Evolutionary conservation across 352 stramenopile genomes (phyloP).

Genomic region (Thalassiosira hispida): DNA sequence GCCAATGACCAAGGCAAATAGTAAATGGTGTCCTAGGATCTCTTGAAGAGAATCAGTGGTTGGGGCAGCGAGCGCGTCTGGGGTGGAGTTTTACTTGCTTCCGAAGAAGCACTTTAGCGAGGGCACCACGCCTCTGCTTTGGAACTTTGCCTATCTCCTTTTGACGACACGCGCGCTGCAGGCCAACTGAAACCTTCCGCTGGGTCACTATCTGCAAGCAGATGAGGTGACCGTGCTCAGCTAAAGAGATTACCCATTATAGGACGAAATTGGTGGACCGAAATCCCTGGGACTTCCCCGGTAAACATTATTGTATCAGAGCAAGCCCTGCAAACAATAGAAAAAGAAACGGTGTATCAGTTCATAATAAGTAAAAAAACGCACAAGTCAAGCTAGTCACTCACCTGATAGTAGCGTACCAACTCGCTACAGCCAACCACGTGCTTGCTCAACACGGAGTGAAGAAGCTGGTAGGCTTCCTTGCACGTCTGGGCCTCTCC

Average conservation of each 20-base stretch:
- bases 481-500: neutral
- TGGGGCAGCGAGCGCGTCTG: neutral
- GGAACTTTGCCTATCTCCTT: constrained; percentile 14
- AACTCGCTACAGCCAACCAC: neutral
- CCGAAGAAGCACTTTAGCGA: constrained; percentile 9
- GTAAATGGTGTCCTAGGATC: neutral
- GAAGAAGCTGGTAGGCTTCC: neutral
- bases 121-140: constrained; percentile 2
- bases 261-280: neutral
- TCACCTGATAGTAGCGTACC: too few species aligned
- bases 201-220: neutral
- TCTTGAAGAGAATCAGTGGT: neutral
- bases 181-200: neutral
- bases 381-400: too few species aligned
- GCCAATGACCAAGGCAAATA: neutral
- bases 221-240: neutral
- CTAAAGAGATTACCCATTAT: neutral
- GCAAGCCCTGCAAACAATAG: too few species aligned
- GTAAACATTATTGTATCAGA: too few species aligned
- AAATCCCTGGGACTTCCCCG: neutral
- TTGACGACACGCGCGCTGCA: neutral
- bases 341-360: too few species aligned
- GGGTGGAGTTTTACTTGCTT: constrained; percentile 1
- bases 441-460: neutral
- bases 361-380: too few species aligned